These are phyloP conservation scores for Trichomonas gallinae DNA, from an alignment of 208 protist genomes.

Conservation along the genomic window DNA sequence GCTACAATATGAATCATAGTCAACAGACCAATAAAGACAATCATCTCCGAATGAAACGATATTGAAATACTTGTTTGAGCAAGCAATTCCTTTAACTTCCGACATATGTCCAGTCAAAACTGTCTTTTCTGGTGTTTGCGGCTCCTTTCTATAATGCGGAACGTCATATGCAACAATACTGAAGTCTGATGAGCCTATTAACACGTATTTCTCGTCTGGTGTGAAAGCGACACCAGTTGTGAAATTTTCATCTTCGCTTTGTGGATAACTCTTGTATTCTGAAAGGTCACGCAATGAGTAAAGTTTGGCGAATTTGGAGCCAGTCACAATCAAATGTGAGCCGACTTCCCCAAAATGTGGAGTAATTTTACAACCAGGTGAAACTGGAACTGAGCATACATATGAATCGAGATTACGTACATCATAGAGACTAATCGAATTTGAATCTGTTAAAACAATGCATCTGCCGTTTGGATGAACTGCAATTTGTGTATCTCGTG, in stretches of 20 bases:
- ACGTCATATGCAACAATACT: not conserved
- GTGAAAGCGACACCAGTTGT: not conserved
- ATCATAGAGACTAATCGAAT: not conserved
- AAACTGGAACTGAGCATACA: not conserved
- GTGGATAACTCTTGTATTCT: not conserved
- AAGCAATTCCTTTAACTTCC: not conserved
- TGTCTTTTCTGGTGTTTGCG: not conserved
- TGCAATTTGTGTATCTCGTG: not conserved
- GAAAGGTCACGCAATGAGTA: not conserved
- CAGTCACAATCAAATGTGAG: not conserved
- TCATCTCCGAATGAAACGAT: not conserved
- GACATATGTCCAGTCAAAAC: not conserved
- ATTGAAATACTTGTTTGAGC: not conserved
- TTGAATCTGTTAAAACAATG: not conserved
- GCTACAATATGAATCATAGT: not conserved
- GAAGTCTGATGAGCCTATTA: not conserved
- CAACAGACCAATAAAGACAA: not conserved
- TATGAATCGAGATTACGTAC: not conserved
- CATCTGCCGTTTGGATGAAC: not conserved
- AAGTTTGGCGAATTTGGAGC: not conserved
- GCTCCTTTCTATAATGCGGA: not conserved
- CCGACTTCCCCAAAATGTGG: not conserved
- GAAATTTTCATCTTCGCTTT: not conserved
- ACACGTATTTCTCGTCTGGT: not conserved
- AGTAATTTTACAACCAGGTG: not conserved